Percentiles rank a stretch among this genome's conserved stretches.
Evolutionary conservation across 2,329 filamentous ascomycete genomes (phyloP).

Genomic region (Talaromyces sp.): DNA sequence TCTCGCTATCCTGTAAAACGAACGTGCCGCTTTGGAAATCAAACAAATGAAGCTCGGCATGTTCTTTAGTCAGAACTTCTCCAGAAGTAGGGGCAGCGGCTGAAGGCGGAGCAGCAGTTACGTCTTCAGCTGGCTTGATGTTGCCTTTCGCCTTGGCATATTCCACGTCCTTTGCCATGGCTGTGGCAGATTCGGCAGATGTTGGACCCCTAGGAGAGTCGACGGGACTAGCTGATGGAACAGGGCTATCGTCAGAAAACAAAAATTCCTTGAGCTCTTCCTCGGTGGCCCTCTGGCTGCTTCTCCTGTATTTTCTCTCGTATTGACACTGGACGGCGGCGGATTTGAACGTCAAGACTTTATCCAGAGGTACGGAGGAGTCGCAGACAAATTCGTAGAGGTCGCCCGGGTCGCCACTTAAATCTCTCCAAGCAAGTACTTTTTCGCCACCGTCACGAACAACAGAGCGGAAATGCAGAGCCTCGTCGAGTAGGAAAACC

Average conservation of each 20-base stretch:
- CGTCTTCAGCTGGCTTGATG: constrained; percentile 36
- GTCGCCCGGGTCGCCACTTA: constrained; percentile 89
- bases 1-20: constrained; percentile 68
- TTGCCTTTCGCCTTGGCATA: constrained; percentile 39
- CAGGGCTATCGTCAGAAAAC: constrained; percentile 61
- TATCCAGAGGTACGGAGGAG: constrained; percentile 60
- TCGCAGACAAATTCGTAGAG: constrained; percentile 99
- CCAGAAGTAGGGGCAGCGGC: constrained; percentile 60
- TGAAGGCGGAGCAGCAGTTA: constrained; percentile 58
- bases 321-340: constrained; percentile 92
- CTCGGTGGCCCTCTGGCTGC: constrained; percentile 73
- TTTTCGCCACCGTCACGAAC: constrained; percentile 74
- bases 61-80: constrained; percentile 70
- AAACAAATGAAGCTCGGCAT: constrained; percentile 86
- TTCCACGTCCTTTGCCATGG: constrained; percentile 43
- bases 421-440: constrained; percentile 88
- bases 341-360: constrained; percentile 74
- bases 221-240: constrained; percentile 57
- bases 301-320: constrained; percentile 87
- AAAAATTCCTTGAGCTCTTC: constrained; percentile 77
- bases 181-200: constrained; percentile 37
- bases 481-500: constrained; percentile 91
- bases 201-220: constrained; percentile 39
- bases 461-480: constrained; percentile 80
- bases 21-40: constrained; percentile 87